Base-by-base conservation (phyloP, 192 early-diverging fungal species). In the Funneliformis geosporum region DNA sequence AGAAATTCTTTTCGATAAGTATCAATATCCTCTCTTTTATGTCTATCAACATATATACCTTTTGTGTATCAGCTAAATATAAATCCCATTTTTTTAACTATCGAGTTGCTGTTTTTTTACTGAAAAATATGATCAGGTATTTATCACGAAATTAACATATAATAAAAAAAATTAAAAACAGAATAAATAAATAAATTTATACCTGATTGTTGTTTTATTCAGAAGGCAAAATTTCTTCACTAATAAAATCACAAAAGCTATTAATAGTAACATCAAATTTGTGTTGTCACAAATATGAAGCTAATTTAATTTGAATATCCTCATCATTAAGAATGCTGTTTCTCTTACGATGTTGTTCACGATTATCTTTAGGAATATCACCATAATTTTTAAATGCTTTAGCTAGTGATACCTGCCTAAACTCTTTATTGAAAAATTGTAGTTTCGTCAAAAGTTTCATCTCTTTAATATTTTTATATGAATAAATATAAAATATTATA, bases 61-160 rank as follows among this genome's bases (percentile, higher is more conserved):
- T 74, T 74, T 60, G 25, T 2, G 33, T 44, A 46, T 0, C 7
- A 8, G 9, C 38, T 6, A 44, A 14, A 73, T 5, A 44, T 73
- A 27, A 25, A 73, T 33, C 5, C 72, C 73, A 74, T 74, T n/a
- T 74, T 74, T 74, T 74, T 46, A 55, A 59, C 73, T 21, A 74
- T 60, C 33, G 4, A 59, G 10, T 33, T 59, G 59, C 73, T 44
- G 73, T 47, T 23, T 5, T 61, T 61, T 21, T 25, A 8, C 60
- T 61, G 7, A 23, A 5, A 61, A n/a, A n/a, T n/a, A n/a, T n/a
- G n/a, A n/a, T n/a, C n/a, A n/a, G n/a, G n/a, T n/a, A n/a, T n/a
- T n/a, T n/a, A n/a, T n/a, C n/a, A n/a, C n/a, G n/a, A n/a, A 33
- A 33, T 33, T 2, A 33, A 33, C 0, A 33, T 33, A 33, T 33